These are phyloP conservation scores for Sporothrix brasiliensis DNA, from an alignment of 2,329 filamentous ascomycete genomes.

Conservation along the genomic window DNA sequence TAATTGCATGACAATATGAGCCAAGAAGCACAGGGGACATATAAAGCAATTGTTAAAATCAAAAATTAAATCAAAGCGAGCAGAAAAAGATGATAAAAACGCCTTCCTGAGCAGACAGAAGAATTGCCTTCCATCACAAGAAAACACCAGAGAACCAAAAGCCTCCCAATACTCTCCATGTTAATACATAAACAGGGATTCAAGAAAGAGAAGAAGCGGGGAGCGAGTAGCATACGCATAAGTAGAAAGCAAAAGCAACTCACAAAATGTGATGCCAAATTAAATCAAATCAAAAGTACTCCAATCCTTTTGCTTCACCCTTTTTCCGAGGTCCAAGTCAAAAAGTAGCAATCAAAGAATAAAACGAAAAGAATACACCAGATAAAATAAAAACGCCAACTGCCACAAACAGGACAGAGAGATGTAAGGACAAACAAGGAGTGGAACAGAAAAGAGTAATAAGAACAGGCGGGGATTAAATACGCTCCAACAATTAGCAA, in stretches of 20 bases:
- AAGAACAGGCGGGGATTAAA: not conserved
- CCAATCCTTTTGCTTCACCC: slow-evolving; percentile 14
- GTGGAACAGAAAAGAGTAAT: not conserved
- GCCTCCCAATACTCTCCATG: slow-evolving; percentile 1
- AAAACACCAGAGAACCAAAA: not conserved
- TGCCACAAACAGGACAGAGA: not conserved
- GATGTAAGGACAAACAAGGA: not conserved
- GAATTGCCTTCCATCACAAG: not conserved
- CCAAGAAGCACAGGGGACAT: not conserved
- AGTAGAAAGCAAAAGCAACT: not conserved
- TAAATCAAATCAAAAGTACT: slow-evolving; percentile 8
- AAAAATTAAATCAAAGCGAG: not conserved
- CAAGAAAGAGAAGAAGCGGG: not conserved
- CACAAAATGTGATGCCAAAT: not conserved
- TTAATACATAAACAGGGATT: not conserved
- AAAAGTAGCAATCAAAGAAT: not conserved
- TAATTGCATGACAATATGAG: not conserved
- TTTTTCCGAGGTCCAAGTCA: slow-evolving; percentile 18
- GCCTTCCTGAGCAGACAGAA: not conserved
- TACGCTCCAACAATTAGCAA: not conserved
- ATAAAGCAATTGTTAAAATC: not conserved
- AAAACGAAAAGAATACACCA: not conserved
- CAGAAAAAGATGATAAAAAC: not conserved
- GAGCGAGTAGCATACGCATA: not conserved
- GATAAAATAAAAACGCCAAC: slow-evolving; percentile 18